Base-by-base conservation (phyloP, 495 filamentous ascomycete species). In the Penicillium egyptiacum region DNA sequence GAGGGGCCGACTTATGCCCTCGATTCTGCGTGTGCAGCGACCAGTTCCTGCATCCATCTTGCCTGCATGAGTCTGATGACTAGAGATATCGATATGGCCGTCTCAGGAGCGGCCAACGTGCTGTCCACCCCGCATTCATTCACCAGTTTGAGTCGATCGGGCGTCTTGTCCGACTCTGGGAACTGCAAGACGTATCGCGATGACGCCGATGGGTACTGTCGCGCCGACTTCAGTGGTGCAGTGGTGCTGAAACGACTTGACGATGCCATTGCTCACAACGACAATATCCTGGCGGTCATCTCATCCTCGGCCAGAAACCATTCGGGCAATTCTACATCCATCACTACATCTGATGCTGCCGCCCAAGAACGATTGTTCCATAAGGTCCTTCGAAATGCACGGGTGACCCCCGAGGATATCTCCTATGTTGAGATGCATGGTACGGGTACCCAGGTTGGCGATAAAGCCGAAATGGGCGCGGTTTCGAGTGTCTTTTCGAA, bases 101-200 rank as follows among this genome's bases (percentile, higher is more conserved):
- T 88, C 19, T 88, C 86, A 46, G 89, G 89, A 46, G 89, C 89
- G 55, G 75, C 84, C 26, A 90, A 86, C 45, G 61, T 78, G 40
- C 70, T 89, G 69, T 89, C 83, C n/a, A 88, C 85, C 60, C 79
- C 87, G 8, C 86, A 90, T 69, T 82, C 82, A 72, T 88, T 86
- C 67, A 75, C 86, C 9, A 87, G 87, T 39, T 79, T 92, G 10
- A 83, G 81, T 63, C 77, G 82, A 54, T 86, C 84, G 2, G 82
- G 88, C 65, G 90, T 91, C 72, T 70, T 90, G 46, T 88, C 86
- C 16, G 86, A 85, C 58, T 86, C 79, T 43, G 58, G 85, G 4
- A 75, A 77, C 37, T 92, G 88, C 70, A 86, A 90, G 30, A 83
- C 86, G 0, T 90, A 86, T 50, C 86, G 89, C 60, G 75, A 82